Conservation (phyloP, 805 yeast species). For the Dipodascopsis uninucleata region DNA sequence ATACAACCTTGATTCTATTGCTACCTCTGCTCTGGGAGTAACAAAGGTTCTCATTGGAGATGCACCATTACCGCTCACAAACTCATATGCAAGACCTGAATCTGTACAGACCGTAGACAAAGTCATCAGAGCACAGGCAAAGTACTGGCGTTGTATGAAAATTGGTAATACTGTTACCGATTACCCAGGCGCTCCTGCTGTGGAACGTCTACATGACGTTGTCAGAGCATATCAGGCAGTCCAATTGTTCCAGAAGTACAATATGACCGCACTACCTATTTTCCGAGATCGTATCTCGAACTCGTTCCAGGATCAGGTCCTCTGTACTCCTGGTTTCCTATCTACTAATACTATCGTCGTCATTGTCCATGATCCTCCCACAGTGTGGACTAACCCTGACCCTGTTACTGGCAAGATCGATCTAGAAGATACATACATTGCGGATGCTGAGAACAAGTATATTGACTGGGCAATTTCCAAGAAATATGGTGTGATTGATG, state of each 20-base stretch:
- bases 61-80: slow-evolving; percentile 76
- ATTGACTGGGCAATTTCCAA: slow-evolving; percentile 61
- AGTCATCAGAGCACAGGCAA: slow-evolving; percentile 74
- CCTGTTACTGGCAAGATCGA: slow-evolving; percentile 76
- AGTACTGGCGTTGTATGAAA: slow-evolving; percentile 80
- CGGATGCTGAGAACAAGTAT: slow-evolving; percentile 68
- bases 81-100: slow-evolving; percentile 64
- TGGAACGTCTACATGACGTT: slow-evolving; percentile 56
- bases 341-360: slow-evolving; percentile 58
- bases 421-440: slow-evolving; percentile 64
- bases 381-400: slow-evolving; percentile 82
- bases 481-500: slow-evolving; percentile 76
- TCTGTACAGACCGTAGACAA: slow-evolving; percentile 77
- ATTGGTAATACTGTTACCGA: slow-evolving; percentile 51
- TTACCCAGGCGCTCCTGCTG: slow-evolving; percentile 22
- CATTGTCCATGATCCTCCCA: slow-evolving; percentile 85
- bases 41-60: slow-evolving; percentile 90
- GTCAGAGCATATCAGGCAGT: slow-evolving; percentile 66
- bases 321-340: slow-evolving; percentile 68
- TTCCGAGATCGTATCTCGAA: slow-evolving; percentile 44
- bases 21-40: slow-evolving; percentile 85
- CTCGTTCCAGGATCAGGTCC: slow-evolving; percentile 57
- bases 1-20: slow-evolving; percentile 85
- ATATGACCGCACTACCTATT: slow-evolving; percentile 68
- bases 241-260: slow-evolving; percentile 48